A percentile compares a stretch with the other conserved stretches of the same genome.
Conservation (phyloP, 2,329 filamentous ascomycete species). For the Pestalotiopsis sp. region DNA sequence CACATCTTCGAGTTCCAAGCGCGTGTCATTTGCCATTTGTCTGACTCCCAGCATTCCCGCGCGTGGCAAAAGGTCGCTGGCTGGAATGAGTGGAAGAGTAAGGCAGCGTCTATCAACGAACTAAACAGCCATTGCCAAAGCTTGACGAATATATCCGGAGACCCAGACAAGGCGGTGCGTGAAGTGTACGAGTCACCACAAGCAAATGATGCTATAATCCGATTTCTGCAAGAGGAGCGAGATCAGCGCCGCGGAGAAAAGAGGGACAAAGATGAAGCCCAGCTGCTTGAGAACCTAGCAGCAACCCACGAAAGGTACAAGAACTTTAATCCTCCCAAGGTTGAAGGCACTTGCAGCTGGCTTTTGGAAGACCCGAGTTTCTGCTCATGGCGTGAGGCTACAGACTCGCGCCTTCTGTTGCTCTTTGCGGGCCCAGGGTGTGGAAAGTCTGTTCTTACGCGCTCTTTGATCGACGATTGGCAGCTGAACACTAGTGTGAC, state of each 20-base stretch:
- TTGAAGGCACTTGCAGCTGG: conserved; percentile 36
- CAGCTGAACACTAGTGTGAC: conserved; percentile 21
- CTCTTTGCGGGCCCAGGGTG: not conserved
- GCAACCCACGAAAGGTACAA: conserved; percentile 15
- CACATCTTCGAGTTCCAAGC: conserved; percentile 25
- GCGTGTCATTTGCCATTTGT: conserved; percentile 15
- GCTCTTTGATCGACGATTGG: not conserved
- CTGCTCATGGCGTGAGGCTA: conserved; percentile 27
- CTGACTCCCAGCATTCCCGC: conserved; percentile 18
- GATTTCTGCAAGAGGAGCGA: conserved; percentile 17
- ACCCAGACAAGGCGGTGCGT: not conserved
- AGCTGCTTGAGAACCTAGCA: conserved; percentile 23
- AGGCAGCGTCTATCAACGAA: conserved; percentile 12
- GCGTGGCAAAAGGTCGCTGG: conserved; percentile 18
- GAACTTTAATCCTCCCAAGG: conserved; percentile 28
- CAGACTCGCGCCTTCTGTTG: not conserved
- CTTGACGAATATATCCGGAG: not conserved
- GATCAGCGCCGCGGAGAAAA: not conserved
- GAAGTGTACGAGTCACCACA: conserved; percentile 17
- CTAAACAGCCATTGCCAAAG: conserved; percentile 1
- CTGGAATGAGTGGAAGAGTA: conserved; percentile 11
- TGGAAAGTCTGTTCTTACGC: conserved; percentile 3
- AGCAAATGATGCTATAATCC: conserved; percentile 3
- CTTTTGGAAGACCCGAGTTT: conserved; percentile 30
- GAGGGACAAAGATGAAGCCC: not conserved